Evolutionary conservation across 805 yeast genomes (phyloP).

Genomic region (Saccharomyces kudriavzevii): DNA sequence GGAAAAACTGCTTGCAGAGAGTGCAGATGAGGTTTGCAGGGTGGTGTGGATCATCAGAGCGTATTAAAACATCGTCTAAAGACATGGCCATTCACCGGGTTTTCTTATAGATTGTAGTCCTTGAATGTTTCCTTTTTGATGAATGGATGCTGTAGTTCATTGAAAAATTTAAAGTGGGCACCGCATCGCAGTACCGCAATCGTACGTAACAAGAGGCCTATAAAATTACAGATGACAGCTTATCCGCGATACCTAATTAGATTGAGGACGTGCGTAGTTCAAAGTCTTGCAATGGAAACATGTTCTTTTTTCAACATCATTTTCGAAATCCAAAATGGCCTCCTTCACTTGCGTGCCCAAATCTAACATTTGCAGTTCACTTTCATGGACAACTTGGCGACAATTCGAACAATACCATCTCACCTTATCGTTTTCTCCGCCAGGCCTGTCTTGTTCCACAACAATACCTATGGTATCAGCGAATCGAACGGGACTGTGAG

Average conservation of each 20-base stretch:
- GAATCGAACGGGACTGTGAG: conserved; percentile 85
- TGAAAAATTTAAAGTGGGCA: not conserved
- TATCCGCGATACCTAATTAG: not conserved
- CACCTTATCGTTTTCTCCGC: conserved; percentile 57
- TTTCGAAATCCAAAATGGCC: conserved; percentile 67
- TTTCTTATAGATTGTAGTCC: not conserved
- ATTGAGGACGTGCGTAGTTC: conserved; percentile 57
- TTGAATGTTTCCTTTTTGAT: not conserved
- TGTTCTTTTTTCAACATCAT: conserved; percentile 53
- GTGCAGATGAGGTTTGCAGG: conserved; percentile 84
- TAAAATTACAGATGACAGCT: not conserved
- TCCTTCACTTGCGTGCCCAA: conserved; percentile 85
- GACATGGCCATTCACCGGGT: not conserved
- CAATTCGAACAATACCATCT: conserved; percentile 86
- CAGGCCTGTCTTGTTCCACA: conserved; percentile 85
- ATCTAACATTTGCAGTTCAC: conserved; percentile 66
- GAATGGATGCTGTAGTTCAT: not conserved
- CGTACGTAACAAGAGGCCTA: not conserved
- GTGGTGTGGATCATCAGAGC: conserved; percentile 46
- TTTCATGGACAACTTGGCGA: conserved; percentile 55
- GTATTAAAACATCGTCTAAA: conserved; percentile 22
- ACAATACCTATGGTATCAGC: conserved; percentile 83
- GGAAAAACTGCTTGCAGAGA: conserved; percentile 66
- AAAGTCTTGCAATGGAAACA: conserved; percentile 69
- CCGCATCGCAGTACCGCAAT: not conserved